Percentiles rank a stretch among this genome's conserved stretches.
Evolutionary conservation across 371 early-diverging fungal genomes (phyloP).

Genomic region (Nematocida homosporus): DNA sequence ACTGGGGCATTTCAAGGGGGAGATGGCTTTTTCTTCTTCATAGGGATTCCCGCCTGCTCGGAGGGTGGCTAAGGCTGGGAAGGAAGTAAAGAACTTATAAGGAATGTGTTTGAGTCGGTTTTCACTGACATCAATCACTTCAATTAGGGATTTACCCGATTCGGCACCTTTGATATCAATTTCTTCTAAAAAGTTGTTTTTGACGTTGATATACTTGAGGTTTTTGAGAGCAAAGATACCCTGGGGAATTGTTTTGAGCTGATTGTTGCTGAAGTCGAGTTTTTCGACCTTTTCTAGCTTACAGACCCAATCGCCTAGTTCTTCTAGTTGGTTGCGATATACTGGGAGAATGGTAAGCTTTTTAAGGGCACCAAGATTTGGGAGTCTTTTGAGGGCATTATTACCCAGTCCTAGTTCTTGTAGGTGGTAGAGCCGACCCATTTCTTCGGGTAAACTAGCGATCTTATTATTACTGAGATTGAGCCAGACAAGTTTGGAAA

Average conservation of each 20-base stretch:
- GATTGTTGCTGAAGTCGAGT: slow-evolving; percentile 67
- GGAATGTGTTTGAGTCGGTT: slow-evolving; percentile 58
- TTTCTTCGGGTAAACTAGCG: slow-evolving; percentile 68
- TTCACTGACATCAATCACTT: slow-evolving; percentile 59
- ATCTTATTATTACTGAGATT: slow-evolving; percentile 73
- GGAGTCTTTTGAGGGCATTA: slow-evolving; percentile 70
- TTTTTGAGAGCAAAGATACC: slow-evolving; percentile 49
- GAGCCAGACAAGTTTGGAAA: slow-evolving; percentile 71
- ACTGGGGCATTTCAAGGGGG: slow-evolving; percentile 31
- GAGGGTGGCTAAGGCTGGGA: slow-evolving; percentile 57
- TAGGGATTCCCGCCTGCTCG: slow-evolving; percentile 63
- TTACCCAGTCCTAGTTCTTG: slow-evolving; percentile 73
- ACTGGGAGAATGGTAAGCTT: slow-evolving; percentile 67
- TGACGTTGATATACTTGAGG: slow-evolving; percentile 65
- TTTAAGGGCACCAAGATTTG: slow-evolving; percentile 64
- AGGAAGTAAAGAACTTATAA: slow-evolving; percentile 64
- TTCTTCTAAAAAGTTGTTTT: slow-evolving; percentile 61
- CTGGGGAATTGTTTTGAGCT: slow-evolving; percentile 59
- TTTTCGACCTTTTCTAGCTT: slow-evolving; percentile 64
- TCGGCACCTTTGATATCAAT: slow-evolving; percentile 41
- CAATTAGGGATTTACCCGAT: slow-evolving; percentile 37
- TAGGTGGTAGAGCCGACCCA: slow-evolving; percentile 69
- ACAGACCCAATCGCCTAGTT: slow-evolving; percentile 50
- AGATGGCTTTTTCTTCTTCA: slow-evolving; percentile 23
- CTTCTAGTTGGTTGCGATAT: slow-evolving; percentile 64